Evolutionary conservation across 2,329 filamentous ascomycete genomes (phyloP), one percentile per base, ranked within the genome.

Genomic region (Penicillium nordicum): DNA sequence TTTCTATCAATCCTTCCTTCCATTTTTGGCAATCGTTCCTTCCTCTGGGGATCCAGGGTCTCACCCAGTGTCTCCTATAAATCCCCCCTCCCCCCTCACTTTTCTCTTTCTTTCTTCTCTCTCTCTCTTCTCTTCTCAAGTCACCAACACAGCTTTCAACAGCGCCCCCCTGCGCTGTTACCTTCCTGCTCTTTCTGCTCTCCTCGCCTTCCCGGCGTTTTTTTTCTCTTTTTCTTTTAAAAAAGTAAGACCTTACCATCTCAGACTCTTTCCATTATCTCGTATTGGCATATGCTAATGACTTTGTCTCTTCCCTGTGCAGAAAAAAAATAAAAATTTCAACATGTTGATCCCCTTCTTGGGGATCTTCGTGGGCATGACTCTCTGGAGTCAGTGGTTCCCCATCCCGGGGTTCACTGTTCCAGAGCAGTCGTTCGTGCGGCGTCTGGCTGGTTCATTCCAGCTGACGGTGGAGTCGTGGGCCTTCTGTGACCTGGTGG

Each of bases 351-450:
- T 69, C 30, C 57, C 63, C 5, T 58, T 70, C 32, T 21, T 68
- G 32, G 55, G 60, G 4, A 29, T 66, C 30, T 57, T 66, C 40
- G 25, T 62, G 42, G 41, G 61, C 40, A 34, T 70, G 38, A 57
- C 64, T 46, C 55, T 69, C 29, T 67, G 64, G 64, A 64, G 67
- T 30, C 53, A 62, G 25, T 62, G 64, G 43, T 48, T 62, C 43
- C 62, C 59, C 10, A 57, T 67, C 29, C 64, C 64, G 12, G 62
- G 64, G 16, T 40, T 63, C 34, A 63, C 60, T 43, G 45, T 51
- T 45, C 64, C 64, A 38, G 46, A 57, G 16, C 60, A 67, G 42
- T 42, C 53, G 14, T 62, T 66, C 57, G 18, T 61, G 43, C 51
- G 43, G 36, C 59, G 62, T 40, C 44, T 66, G 21, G 49, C 48